Conservation (phyloP, 2,329 filamentous ascomycete species). For the Cladobotryum mycophilum region DNA sequence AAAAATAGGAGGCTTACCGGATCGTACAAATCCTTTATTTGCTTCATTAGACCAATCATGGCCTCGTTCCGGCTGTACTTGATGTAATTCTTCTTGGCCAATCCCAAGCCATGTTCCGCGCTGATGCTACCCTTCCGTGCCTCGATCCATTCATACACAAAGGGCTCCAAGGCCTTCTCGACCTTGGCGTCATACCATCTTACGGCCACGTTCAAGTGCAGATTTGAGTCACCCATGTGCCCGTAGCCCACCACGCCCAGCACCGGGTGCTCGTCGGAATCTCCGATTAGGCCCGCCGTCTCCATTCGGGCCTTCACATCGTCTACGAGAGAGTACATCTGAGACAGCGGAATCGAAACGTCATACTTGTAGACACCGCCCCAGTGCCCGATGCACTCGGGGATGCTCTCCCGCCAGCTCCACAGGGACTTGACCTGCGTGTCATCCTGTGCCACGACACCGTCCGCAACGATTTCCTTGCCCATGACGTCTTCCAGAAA, state of each 20-base stretch:
- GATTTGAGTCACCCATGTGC: slow-evolving; percentile 95
- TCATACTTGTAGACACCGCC: slow-evolving; percentile 99
- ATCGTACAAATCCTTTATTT: slow-evolving; percentile 90
- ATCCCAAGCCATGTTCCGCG: slow-evolving; percentile 87
- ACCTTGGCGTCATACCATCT: slow-evolving; percentile 80
- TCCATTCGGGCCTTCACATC: slow-evolving; percentile 70
- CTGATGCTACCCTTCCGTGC: slow-evolving; percentile 88
- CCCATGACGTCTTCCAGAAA: slow-evolving; percentile 93
- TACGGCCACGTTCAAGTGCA: slow-evolving; percentile 86
- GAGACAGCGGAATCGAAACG: slow-evolving; percentile 80
- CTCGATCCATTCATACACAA: slow-evolving; percentile 94
- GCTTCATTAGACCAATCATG: slow-evolving; percentile 87
- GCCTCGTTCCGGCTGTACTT: slow-evolving; percentile 85
- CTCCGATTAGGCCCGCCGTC: slow-evolving; percentile 69
- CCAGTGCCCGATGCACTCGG: slow-evolving; percentile 81
- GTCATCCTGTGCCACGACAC: slow-evolving; percentile 87
- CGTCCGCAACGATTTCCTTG: slow-evolving; percentile 78
- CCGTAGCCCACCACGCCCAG: slow-evolving; percentile 92
- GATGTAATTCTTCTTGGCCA: slow-evolving; percentile 95
- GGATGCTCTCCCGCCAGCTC: slow-evolving; percentile 89
- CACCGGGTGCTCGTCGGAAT: slow-evolving; percentile 69
- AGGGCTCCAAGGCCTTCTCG: slow-evolving; percentile 84
- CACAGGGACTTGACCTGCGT: slow-evolving; percentile 82
- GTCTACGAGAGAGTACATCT: slow-evolving; percentile 85
- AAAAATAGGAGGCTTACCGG: slow-evolving; percentile 57